Evolutionary conservation across 1,284 basidiomycete genomes (phyloP).

Genomic region (Ganoderma multipileum): DNA sequence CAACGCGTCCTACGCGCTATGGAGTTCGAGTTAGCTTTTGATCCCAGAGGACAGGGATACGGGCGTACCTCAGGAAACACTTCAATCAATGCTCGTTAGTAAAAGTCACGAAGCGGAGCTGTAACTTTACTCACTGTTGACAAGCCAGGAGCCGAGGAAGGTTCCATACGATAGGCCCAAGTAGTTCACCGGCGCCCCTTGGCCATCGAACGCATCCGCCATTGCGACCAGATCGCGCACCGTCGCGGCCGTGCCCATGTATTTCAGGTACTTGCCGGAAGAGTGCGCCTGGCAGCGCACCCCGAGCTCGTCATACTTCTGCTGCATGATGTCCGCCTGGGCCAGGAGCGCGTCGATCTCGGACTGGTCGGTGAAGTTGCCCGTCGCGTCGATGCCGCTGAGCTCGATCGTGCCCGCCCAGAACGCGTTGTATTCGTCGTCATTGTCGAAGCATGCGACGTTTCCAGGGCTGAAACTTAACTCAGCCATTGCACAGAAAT

Average conservation of each 20-base stretch:
- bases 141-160: constrained; percentile 24
- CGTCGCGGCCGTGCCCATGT: constrained; percentile 29
- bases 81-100: not conserved
- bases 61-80: constrained; percentile 26
- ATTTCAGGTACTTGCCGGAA: constrained; percentile 17
- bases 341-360: constrained; percentile 15
- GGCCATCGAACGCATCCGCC: constrained; percentile 27
- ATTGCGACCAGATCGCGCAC: constrained; percentile 28
- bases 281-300: constrained; percentile 8
- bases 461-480: constrained; percentile 14
- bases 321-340: constrained; percentile 22
- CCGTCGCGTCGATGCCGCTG: constrained; percentile 18
- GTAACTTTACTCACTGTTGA: constrained; percentile 25
- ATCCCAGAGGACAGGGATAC: no score
- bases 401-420: constrained; percentile 22
- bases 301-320: constrained; percentile 23
- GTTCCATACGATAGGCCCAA: constrained; percentile 26
- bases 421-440: constrained; percentile 12
- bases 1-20: constrained; percentile 28
- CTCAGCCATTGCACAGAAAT: not conserved
- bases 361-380: constrained; percentile 17
- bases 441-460: constrained; percentile 18
- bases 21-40: not conserved
- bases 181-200: constrained; percentile 22
- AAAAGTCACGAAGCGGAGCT: not conserved